These are phyloP conservation scores for Epichloe amarillans DNA, from an alignment of 2,329 filamentous ascomycete genomes.

Conservation along the genomic window DNA sequence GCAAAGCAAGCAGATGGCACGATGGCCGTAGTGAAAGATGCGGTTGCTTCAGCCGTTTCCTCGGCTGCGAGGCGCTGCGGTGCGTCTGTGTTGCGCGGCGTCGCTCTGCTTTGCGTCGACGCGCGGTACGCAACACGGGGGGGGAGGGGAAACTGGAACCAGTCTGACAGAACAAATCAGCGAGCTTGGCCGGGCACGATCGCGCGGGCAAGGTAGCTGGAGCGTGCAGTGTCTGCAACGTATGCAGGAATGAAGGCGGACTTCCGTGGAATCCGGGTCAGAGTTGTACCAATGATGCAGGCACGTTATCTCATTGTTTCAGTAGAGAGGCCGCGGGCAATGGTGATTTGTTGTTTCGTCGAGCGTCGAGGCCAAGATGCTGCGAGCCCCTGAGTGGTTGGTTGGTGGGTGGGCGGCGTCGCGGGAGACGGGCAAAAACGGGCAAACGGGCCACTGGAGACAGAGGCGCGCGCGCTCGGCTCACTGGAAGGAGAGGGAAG, in stretches of 20 bases:
- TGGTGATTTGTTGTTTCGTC: conserved; percentile 22
- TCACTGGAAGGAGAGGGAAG: background rate
- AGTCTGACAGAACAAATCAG: background rate
- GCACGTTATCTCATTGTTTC: conserved; percentile 31
- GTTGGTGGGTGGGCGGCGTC: conserved; percentile 6
- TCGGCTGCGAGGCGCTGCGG: conserved; percentile 4
- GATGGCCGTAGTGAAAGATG: background rate
- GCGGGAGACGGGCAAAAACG: background rate
- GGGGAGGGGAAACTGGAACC: background rate
- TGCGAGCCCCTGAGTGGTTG: conserved; percentile 11
- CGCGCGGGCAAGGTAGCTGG: background rate
- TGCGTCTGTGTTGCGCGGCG: background rate
- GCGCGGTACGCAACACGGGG: conserved; percentile 3
- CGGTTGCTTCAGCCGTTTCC: conserved; percentile 1
- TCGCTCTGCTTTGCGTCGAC: conserved; percentile 2
- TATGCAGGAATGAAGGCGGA: conserved; percentile 5
- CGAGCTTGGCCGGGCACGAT: background rate
- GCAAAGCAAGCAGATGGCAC: conserved; percentile 2
- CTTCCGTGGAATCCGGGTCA: conserved; percentile 9
- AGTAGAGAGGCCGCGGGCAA: conserved; percentile 11
- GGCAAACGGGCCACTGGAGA: background rate
- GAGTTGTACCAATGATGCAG: conserved; percentile 21
- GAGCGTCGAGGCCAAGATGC: conserved; percentile 12
- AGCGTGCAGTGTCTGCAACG: background rate
- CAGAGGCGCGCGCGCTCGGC: background rate